Evolutionary conservation across 2,329 filamentous ascomycete genomes (phyloP).

Genomic region (Tolypocladium cylindrosporum): DNA sequence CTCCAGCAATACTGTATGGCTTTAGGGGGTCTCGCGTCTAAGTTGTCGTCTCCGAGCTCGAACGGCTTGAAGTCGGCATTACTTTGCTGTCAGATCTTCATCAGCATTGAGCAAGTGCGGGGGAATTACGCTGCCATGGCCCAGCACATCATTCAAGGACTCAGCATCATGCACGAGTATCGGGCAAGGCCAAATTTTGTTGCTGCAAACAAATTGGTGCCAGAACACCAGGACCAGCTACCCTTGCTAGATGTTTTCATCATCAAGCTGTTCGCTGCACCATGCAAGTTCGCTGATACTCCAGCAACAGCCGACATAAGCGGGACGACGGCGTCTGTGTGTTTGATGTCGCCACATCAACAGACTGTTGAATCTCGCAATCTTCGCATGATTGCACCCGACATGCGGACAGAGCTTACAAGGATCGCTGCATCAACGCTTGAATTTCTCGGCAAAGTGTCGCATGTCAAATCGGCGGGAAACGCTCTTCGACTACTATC

Average conservation of each 20-base stretch:
- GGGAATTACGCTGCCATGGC: conserved; percentile 29
- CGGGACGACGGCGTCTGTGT: conserved; percentile 4
- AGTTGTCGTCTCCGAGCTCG: conserved; percentile 21
- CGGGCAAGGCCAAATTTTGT: conserved; percentile 24
- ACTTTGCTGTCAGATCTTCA: conserved; percentile 35
- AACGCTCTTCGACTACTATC: conserved; percentile 14
- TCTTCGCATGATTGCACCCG: conserved; percentile 22
- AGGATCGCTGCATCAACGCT: conserved; percentile 21
- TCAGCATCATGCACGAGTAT: conserved; percentile 32
- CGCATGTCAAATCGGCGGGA: conserved; percentile 11
- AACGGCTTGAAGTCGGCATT: conserved; percentile 25
- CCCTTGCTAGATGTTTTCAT: conserved; percentile 31
- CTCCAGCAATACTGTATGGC: conserved; percentile 32
- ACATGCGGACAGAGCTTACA: conserved; percentile 24
- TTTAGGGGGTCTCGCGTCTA: conserved; percentile 26
- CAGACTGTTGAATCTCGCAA: conserved; percentile 10
- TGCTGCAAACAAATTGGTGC: conserved; percentile 14
- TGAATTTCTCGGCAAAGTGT: conserved; percentile 20
- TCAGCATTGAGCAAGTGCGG: conserved; percentile 34
- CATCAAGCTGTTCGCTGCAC: conserved; percentile 30
- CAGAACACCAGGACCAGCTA: conserved; percentile 20
- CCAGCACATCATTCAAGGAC: conserved; percentile 30
- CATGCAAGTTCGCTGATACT: conserved; percentile 28
- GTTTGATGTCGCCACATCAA: not conserved
- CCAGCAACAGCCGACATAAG: conserved; percentile 8